Conservation (phyloP, 441 rosid genomes). For the Euphorbia schlechtendalii region DNA sequence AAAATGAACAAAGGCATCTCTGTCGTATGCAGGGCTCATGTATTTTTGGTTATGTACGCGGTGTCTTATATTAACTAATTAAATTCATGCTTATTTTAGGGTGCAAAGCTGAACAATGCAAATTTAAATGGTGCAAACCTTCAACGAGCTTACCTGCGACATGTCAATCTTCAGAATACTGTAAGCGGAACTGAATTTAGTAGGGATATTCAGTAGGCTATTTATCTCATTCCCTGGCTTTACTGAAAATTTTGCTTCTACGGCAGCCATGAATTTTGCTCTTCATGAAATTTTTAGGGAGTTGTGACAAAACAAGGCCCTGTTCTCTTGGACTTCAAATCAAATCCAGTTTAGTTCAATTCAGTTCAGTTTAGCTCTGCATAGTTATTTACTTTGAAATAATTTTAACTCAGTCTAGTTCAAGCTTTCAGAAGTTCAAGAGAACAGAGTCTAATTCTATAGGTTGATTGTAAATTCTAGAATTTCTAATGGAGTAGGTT, state of each 20-base stretch:
- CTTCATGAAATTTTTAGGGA: too few relatives aligned
- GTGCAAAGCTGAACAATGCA: constrained; percentile 77
- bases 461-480: too few relatives aligned
- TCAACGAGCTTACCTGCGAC: constrained; percentile 76
- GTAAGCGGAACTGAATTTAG: constrained; percentile 34
- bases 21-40: not conserved
- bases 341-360: too few relatives aligned
- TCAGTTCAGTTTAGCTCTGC: too few relatives aligned
- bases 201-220: not conserved
- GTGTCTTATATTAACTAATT: not conserved
- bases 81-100: constrained; percentile 34
- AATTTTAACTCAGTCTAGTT: too few relatives aligned
- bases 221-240: not conserved
- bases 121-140: constrained; percentile 86
- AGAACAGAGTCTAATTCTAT: too few relatives aligned
- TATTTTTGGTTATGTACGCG: not conserved
- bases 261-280: too few relatives aligned
- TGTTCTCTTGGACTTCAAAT: too few relatives aligned
- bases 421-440: too few relatives aligned
- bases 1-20: not conserved
- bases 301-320: too few relatives aligned
- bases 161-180: constrained; percentile 75
- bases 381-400: too few relatives aligned
- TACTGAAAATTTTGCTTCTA: not conserved
- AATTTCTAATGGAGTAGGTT: too few relatives aligned